Conservation (phyloP, 23 red algal species). For the Gracilaria domingensis region DNA sequence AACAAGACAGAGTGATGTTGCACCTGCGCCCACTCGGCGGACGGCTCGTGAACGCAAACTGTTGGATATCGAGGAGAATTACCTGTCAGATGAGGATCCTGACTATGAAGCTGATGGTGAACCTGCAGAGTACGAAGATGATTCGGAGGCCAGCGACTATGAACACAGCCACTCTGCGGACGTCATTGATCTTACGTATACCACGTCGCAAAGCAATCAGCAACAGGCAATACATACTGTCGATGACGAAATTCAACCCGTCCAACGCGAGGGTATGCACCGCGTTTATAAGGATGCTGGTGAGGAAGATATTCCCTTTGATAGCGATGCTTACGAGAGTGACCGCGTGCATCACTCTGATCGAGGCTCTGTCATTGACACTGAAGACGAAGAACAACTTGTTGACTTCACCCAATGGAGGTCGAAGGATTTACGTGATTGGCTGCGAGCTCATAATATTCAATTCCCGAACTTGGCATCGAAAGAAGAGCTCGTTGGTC, state of each 20-base stretch:
- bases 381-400: slow-evolving; percentile 24
- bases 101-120: slow-evolving; percentile 21
- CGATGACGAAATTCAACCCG: slow-evolving; percentile 24
- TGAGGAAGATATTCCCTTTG: slow-evolving; percentile 23
- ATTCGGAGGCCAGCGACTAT: background rate
- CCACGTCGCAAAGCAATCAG: background rate
- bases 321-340: slow-evolving; percentile 25
- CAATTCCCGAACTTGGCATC: background rate
- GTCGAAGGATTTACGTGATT: slow-evolving; percentile 7
- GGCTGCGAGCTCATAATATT: slow-evolving; percentile 21
- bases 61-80: slow-evolving; percentile 24
- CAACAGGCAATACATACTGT: background rate
- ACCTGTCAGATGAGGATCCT: slow-evolving; percentile 15
- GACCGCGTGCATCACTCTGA: background rate
- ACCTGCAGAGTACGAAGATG: background rate
- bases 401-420: slow-evolving; percentile 27
- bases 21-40: background rate
- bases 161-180: background rate
- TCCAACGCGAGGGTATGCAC: background rate
- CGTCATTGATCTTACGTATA: slow-evolving; percentile 3
- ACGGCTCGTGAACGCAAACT: background rate
- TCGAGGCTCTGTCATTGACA: slow-evolving; percentile 12
- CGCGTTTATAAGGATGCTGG: background rate
- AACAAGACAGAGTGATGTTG: background rate
- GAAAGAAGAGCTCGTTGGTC: slow-evolving; percentile 19